phyloP scores from a whole-genome alignment of 495 filamentous ascomycete genomes.

The Aspergillus biplanus region DNA sequence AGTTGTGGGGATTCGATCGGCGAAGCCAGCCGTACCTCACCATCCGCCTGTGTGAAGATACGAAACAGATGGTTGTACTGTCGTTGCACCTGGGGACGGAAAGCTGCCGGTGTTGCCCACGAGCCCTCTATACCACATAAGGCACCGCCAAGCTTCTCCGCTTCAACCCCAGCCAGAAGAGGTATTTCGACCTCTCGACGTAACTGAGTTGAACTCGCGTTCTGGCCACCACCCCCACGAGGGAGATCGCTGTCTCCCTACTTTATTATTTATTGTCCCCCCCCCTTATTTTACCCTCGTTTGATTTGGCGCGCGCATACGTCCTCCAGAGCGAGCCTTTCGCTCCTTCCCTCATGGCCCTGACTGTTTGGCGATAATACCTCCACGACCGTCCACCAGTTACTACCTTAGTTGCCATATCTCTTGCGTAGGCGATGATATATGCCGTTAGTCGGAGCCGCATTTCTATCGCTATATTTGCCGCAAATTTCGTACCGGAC shows the following conservation, averaged over 20 bases:
- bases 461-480: background rate
- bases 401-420: conserved; percentile 10
- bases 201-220: conserved; percentile 3
- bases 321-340: conserved; percentile 6
- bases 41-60: background rate
- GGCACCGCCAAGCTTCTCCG: conserved; percentile 31
- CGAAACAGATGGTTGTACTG: background rate
- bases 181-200: conserved; percentile 11
- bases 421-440: conserved; percentile 5
- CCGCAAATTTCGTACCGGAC: conserved; percentile 1
- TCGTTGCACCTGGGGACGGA: background rate
- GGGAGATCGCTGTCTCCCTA: conserved; percentile 12
- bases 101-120: background rate
- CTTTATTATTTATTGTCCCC: background rate
- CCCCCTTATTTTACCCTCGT: conserved; percentile 6
- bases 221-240: conserved; percentile 1
- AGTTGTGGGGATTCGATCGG: too few species aligned
- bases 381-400: conserved; percentile 7
- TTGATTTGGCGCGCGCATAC: conserved; percentile 1
- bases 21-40: too few species aligned
- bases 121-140: conserved; percentile 8
- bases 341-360: conserved; percentile 19
- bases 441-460: background rate
- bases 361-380: conserved; percentile 13
- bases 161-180: conserved; percentile 20